These are phyloP conservation scores for Orbilia blumenaviensis DNA, from an alignment of 2,329 filamentous ascomycete species.

Conservation along the genomic window DNA sequence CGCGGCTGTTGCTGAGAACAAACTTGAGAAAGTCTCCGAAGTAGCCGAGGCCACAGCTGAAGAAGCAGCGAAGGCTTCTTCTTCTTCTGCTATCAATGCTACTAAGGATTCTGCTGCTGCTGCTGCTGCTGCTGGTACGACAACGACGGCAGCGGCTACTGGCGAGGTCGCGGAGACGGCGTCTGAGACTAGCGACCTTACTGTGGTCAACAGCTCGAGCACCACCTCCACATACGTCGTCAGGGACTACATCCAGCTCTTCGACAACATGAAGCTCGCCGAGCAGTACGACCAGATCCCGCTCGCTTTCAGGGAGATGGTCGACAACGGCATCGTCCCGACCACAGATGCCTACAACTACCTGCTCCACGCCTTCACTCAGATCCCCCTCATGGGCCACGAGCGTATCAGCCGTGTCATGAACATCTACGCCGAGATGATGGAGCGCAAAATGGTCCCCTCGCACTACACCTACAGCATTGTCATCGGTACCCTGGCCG, in stretches of 20 bases:
- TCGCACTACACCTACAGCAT: slow-evolving; percentile 88
- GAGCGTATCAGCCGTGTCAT: slow-evolving; percentile 90
- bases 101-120: neutral
- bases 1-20: slow-evolving; percentile 15
- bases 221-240: slow-evolving; percentile 70
- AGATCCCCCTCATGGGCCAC: slow-evolving; percentile 79
- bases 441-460: slow-evolving; percentile 80
- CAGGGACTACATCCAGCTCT: slow-evolving; percentile 78
- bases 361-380: slow-evolving; percentile 82
- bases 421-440: slow-evolving; percentile 96
- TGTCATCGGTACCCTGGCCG: slow-evolving; percentile 81
- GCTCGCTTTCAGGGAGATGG: slow-evolving; percentile 86
- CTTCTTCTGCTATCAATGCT: neutral
- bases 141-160: neutral
- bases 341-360: slow-evolving; percentile 91
- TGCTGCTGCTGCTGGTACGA: neutral
- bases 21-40: neutral
- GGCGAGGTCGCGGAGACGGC: slow-evolving; percentile 55
- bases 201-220: slow-evolving; percentile 63
- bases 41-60: slow-evolving; percentile 20
- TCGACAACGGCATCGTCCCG: slow-evolving; percentile 81
- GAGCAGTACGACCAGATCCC: slow-evolving; percentile 87
- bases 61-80: too few species aligned
- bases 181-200: slow-evolving; percentile 59
- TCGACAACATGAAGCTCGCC: slow-evolving; percentile 76